Conservation (phyloP, 2,329 filamentous ascomycete genomes). For the Ceratocystis ficicola region DNA sequence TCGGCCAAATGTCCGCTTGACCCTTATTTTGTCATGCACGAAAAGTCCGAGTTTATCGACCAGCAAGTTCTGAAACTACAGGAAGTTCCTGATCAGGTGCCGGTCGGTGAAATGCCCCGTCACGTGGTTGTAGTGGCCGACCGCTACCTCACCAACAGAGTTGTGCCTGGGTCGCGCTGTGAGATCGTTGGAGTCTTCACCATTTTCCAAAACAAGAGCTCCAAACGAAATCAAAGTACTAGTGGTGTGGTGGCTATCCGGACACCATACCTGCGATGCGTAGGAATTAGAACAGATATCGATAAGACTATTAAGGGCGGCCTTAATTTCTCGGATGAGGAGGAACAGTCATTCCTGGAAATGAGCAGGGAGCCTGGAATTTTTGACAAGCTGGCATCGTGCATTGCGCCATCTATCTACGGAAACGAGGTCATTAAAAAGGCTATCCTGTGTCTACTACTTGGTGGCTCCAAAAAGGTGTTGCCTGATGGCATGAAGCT, state of each 20-base stretch:
- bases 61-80: conserved; percentile 97
- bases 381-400: conserved; percentile 81
- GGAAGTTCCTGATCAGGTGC: conserved; percentile 93
- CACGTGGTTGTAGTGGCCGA: conserved; percentile 97
- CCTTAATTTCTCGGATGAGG: conserved; percentile 78
- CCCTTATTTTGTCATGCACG: conserved; percentile 90
- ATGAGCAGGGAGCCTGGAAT: conserved; percentile 82
- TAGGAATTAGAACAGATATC: conserved; percentile 81
- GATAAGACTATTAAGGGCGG: conserved; percentile 81
- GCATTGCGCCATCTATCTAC: conserved; percentile 95
- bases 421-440: conserved; percentile 96
- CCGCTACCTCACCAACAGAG: conserved; percentile 84
- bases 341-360: conserved; percentile 91
- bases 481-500: conserved; percentile 95
- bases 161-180: conserved; percentile 88
- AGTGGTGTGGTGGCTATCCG: conserved; percentile 84
- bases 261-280: conserved; percentile 85
- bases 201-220: conserved; percentile 84
- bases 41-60: conserved; percentile 88
- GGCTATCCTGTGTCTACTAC: conserved; percentile 80
- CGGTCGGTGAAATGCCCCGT: conserved; percentile 85
- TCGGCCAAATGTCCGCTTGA: conserved; percentile 75
- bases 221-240: conserved; percentile 56
- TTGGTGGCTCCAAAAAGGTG: conserved; percentile 96
- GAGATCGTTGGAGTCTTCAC: conserved; percentile 96